A percentile compares a stretch with the other conserved stretches of the same genome.
phyloP scores from a whole-genome alignment of 2,329 filamentous ascomycete species.

The Coniochaeta hoffmannii region DNA sequence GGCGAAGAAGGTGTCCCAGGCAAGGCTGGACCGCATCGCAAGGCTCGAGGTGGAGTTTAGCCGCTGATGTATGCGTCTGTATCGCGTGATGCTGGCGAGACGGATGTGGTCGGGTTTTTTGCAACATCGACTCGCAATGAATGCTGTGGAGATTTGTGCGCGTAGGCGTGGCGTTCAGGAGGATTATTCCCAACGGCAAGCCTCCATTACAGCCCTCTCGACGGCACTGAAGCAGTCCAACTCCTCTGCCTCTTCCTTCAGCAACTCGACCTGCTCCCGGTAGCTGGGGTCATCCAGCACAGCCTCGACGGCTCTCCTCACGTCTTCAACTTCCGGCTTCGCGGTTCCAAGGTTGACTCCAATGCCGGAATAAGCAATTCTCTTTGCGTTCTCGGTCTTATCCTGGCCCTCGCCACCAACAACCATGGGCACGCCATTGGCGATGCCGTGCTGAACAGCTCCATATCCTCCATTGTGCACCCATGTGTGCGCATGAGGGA shows the following conservation, averaged over 20 bases:
- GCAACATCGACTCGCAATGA: too few species aligned
- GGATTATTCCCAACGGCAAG: too few species aligned
- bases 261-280: slow-evolving; percentile 11
- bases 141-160: too few species aligned
- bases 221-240: slow-evolving; percentile 22
- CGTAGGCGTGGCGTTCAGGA: too few species aligned
- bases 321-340: slow-evolving; percentile 17
- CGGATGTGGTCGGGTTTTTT: too few species aligned
- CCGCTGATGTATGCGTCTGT: not conserved
- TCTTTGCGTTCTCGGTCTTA: slow-evolving; percentile 28
- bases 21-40: not conserved
- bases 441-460: slow-evolving; percentile 30
- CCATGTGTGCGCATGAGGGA: slow-evolving; percentile 27
- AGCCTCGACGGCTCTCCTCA: slow-evolving; percentile 19
- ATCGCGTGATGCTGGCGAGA: too few species aligned
- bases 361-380: slow-evolving; percentile 25
- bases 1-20: not conserved
- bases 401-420: slow-evolving; percentile 33
- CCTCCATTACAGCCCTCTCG: slow-evolving; percentile 10
- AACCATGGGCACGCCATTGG: slow-evolving; percentile 31
- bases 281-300: slow-evolving; percentile 19
- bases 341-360: slow-evolving; percentile 23
- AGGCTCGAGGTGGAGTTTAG: not conserved
- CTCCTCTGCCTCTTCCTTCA: slow-evolving; percentile 20
- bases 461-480: slow-evolving; percentile 34